Conservation (phyloP, 2,329 filamentous ascomycete genomes). For the Periconia sp. region DNA sequence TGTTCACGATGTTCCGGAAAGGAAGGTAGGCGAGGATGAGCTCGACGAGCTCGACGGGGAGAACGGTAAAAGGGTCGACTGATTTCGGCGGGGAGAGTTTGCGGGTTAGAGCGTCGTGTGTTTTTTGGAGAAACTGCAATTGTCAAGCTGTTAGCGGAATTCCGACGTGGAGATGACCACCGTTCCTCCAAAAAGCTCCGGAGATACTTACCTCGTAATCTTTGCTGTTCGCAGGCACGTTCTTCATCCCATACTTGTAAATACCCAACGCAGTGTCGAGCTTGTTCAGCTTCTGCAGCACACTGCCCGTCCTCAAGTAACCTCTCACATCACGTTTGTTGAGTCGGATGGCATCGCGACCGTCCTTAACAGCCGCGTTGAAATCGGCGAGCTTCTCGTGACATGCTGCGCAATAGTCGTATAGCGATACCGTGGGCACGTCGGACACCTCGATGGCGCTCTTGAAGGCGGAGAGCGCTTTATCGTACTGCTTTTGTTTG, state of each 20-base stretch:
- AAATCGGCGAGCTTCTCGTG: constrained; percentile 56
- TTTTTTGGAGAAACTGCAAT: constrained; percentile 46
- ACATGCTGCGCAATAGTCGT: constrained; percentile 59
- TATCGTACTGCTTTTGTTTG: constrained; percentile 38
- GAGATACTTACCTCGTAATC: constrained; percentile 30
- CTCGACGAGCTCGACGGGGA: constrained; percentile 58
- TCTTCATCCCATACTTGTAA: constrained; percentile 61
- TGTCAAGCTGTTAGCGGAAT: not conserved
- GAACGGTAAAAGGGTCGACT: constrained; percentile 54
- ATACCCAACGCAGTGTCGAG: constrained; percentile 56
- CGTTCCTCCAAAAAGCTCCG: not conserved
- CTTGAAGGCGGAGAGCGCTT: constrained; percentile 37
- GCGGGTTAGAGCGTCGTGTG: constrained; percentile 51
- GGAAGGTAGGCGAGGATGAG: constrained; percentile 55
- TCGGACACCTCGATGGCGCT: constrained; percentile 28
- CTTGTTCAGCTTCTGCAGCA: constrained; percentile 53
- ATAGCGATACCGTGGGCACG: constrained; percentile 37
- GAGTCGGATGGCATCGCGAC: constrained; percentile 57
- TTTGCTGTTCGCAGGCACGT: constrained; percentile 45
- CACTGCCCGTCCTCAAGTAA: constrained; percentile 58
- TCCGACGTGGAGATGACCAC: not conserved
- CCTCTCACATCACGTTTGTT: constrained; percentile 56
- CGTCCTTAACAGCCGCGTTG: constrained; percentile 57
- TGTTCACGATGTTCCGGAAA: constrained; percentile 55
- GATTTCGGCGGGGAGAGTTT: constrained; percentile 46